Base-by-base conservation (phyloP, 1,139 yeast species). In the Meyerozyma elateridarum region DNA sequence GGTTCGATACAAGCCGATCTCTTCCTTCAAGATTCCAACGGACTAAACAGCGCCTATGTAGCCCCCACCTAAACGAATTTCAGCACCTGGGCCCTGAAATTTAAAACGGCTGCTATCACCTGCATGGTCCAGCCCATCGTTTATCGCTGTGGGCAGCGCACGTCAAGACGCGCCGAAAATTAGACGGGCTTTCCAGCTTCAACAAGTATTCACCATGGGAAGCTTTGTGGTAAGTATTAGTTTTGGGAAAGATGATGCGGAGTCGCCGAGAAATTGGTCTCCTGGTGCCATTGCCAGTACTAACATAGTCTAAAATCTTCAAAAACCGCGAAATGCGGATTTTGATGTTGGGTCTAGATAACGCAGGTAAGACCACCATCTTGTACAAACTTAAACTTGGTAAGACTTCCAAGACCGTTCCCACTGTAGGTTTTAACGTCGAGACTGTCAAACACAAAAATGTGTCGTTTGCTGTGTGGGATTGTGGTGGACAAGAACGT, bases 401-500 rank as follows among this genome's bases (percentile, higher is more conserved):
- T 34, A 81, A 80, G 52, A 73, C 85, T 30, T 77, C 82, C 41
- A 77, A 84, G 31, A 85, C 95, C 1, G 94, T 85, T 5, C 96
- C 96, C 16, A 89, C 96, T 0, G 96, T 88, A 17, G 96, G 96
- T 2, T 89, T 85, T 63, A 88, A 88, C 58, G 95, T 88, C 36
- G 96, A 89, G 59, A 85, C 95, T 6, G 88, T 89, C 45, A 79
- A 84, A 39, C 89, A 83, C 57, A 85, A 83, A 56, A 85, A 85
- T 56, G 80, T 88, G 39, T 79, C 85, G 38, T 87, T 88, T 68
- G 91, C 91, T 40, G 93, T 91, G 45, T 89, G 96, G 96, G 96
- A 88, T 58, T 93, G 93, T 37, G 96, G 96, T 61, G 96, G 95
- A 55, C 96, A 87, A 61, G 94, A 85, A 49, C 70, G 94, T 56